Evolutionary conservation across 192 early-diverging fungal species (phyloP).

Genomic region (Backusella psychrophila): DNA sequence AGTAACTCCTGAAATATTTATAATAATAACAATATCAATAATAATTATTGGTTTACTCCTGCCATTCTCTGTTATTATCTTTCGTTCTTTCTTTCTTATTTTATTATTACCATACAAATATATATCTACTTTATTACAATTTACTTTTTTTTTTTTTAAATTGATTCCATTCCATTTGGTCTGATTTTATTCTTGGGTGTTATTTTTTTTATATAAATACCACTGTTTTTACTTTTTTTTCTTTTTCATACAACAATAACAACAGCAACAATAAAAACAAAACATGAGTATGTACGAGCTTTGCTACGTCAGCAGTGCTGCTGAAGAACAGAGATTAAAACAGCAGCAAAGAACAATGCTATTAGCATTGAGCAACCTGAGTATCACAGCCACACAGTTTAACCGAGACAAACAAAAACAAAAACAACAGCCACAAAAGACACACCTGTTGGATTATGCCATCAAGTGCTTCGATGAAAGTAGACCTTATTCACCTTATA

Average conservation of each 20-base stretch:
- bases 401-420: neutral
- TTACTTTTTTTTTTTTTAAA: neutral
- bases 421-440: neutral
- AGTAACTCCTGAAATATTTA: neutral
- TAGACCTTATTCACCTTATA: conserved; percentile 10
- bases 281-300: conserved; percentile 3
- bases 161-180: neutral
- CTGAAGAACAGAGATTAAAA: neutral
- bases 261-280: neutral
- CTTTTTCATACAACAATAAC: neutral
- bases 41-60: neutral
- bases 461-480: neutral
- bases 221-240: neutral
- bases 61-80: neutral
- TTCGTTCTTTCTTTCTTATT: neutral
- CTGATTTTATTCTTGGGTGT: neutral
- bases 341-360: neutral
- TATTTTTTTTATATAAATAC: conserved; percentile 1
- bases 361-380: neutral
- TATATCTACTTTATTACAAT: neutral
- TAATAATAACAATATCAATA: neutral
- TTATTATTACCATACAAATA: neutral
- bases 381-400: neutral
- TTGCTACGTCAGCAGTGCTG: neutral
- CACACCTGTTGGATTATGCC: neutral